Conservation (phyloP, 2,329 filamentous ascomycete species). For the Epichloe festucae region DNA sequence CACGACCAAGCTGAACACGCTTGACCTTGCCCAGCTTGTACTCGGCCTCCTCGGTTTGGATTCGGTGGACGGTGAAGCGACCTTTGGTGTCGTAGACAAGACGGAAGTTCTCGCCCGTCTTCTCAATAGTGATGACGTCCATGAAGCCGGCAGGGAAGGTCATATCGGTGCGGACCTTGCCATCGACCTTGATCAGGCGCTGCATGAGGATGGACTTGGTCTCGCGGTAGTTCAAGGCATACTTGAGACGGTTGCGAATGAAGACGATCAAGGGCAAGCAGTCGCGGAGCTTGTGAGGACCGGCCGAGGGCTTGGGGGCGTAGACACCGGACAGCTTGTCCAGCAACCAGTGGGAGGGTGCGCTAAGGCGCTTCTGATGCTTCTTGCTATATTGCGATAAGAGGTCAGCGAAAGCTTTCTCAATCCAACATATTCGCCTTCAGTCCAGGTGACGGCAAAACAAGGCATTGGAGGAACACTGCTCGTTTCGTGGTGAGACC, state of each 20-base stretch:
- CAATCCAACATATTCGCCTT: too few relatives aligned
- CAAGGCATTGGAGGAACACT: too few relatives aligned
- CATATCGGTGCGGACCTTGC: constrained; percentile 97
- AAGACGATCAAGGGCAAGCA: constrained; percentile 98
- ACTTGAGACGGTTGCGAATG: constrained; percentile 95
- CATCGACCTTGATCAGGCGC: constrained; percentile 98
- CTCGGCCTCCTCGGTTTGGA: constrained; percentile 95
- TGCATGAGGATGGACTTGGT: constrained; percentile 97
- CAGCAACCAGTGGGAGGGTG: constrained; percentile 98
- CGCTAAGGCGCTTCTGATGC: constrained; percentile 99
- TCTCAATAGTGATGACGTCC: constrained; percentile 98
- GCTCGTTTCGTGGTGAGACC: too few relatives aligned
- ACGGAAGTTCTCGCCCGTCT: constrained; percentile 99
- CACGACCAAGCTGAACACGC: constrained; percentile 97
- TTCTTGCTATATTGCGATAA: constrained; percentile 58
- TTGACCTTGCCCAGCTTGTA: constrained; percentile 99
- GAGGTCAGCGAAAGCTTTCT: not conserved
- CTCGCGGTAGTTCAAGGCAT: constrained; percentile 98
- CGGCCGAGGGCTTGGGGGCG: constrained; percentile 55
- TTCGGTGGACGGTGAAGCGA: constrained; percentile 99
- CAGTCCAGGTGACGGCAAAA: too few relatives aligned
- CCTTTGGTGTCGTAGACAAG: constrained; percentile 99
- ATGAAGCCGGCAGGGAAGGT: constrained; percentile 98
- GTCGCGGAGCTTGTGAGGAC: constrained; percentile 99
- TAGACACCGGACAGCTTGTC: constrained; percentile 97